phyloP scores from a whole-genome alignment of 495 filamentous ascomycete species.

The Aspergillus baeticus region DNA sequence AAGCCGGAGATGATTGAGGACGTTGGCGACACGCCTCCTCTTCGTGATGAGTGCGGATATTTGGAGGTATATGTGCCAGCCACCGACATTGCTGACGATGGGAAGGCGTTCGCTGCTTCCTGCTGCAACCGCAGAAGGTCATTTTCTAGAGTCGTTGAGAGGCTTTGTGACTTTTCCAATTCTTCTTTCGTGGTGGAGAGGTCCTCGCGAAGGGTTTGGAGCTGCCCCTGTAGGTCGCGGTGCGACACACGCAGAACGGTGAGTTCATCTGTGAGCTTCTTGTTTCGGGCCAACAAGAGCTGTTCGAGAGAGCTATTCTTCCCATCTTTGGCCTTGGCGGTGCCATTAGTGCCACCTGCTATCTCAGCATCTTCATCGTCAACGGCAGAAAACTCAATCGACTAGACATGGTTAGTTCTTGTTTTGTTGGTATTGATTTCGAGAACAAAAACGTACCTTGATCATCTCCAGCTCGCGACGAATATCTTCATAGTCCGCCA shows the following conservation, averaged over 20 bases:
- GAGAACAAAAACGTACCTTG: slow-evolving; percentile 55
- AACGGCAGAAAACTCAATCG: slow-evolving; percentile 90
- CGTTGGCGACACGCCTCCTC: slow-evolving; percentile 78
- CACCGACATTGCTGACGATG: slow-evolving; percentile 83
- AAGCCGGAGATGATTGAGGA: slow-evolving; percentile 98
- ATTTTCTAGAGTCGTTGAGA: slow-evolving; percentile 88
- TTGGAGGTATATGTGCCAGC: slow-evolving; percentile 88
- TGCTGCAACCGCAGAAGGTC: slow-evolving; percentile 86
- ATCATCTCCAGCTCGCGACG: slow-evolving; percentile 94
- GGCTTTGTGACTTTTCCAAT: slow-evolving; percentile 76
- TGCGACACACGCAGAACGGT: slow-evolving; percentile 91
- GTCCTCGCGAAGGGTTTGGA: slow-evolving; percentile 79
- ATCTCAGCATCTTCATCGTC: slow-evolving; percentile 69
- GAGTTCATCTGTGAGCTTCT: slow-evolving; percentile 91
- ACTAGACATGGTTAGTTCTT: slow-evolving; percentile 39
- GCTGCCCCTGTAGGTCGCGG: slow-evolving; percentile 79
- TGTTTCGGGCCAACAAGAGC: slow-evolving; percentile 87
- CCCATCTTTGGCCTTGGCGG: slow-evolving; percentile 57
- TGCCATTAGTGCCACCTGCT: slow-evolving; percentile 47
- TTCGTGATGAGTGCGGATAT: slow-evolving; percentile 72
- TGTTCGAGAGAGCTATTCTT: slow-evolving; percentile 77
- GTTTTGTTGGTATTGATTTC: neutral
- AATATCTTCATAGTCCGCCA: slow-evolving; percentile 93
- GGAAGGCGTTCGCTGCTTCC: slow-evolving; percentile 77
- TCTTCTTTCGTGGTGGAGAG: slow-evolving; percentile 81